These are phyloP conservation scores for Ormosia emarginata DNA, from an alignment of 306 rosid genomes.

Conservation along the genomic window DNA sequence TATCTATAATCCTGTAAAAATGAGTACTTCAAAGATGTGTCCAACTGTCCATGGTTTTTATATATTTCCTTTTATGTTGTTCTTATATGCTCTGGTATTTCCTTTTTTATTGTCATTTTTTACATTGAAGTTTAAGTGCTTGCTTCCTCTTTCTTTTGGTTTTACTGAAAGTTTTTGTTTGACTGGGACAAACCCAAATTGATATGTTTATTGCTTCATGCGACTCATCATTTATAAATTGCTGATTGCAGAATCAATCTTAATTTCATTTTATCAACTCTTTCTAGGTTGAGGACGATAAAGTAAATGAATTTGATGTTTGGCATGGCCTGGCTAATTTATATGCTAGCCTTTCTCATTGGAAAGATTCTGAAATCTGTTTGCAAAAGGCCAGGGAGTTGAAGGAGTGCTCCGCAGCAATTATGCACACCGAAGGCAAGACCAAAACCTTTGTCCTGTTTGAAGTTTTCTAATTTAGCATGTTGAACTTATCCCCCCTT, in stretches of 20 bases:
- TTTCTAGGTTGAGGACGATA: constrained; percentile 64
- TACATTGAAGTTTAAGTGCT: background rate
- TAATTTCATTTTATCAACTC: constrained; percentile 11
- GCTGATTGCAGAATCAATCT: constrained; percentile 1
- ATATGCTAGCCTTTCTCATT: constrained; percentile 84
- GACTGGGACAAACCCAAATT: too few relatives aligned
- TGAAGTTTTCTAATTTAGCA: constrained; percentile 11
- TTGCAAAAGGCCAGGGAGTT: constrained; percentile 78
- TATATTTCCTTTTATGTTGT: background rate
- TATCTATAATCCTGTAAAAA: background rate
- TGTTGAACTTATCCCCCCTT: background rate
- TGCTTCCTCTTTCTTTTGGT: constrained; percentile 13
- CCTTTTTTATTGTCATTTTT: background rate
- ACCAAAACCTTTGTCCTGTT: constrained; percentile 19
- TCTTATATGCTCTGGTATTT: too few relatives aligned
- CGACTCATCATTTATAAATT: background rate
- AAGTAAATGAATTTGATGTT: constrained; percentile 72
- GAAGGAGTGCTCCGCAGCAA: constrained; percentile 57
- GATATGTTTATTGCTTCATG: too few relatives aligned
- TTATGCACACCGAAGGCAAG: constrained; percentile 75
- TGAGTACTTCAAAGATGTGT: background rate
- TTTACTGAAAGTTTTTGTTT: background rate
- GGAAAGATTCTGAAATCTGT: constrained; percentile 95
- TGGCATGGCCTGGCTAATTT: constrained; percentile 94
- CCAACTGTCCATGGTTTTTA: background rate